Evolutionary conservation across 257 asterid species (phyloP).

Genomic region (Knoxia roxburghii): DNA sequence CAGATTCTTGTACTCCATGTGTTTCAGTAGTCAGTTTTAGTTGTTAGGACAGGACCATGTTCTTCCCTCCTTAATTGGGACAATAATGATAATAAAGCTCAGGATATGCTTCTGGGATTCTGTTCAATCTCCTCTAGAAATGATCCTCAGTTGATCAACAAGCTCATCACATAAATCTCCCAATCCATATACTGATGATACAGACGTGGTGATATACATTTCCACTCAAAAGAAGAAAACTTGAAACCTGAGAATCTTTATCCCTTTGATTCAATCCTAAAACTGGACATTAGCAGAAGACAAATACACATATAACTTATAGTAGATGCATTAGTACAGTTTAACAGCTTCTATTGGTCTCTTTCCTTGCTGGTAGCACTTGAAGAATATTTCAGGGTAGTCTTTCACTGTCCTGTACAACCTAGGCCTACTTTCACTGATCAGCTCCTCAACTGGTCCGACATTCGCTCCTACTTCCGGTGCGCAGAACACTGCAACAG

Average conservation of each 20-base stretch:
- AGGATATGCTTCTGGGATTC: neutral
- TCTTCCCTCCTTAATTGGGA: neutral
- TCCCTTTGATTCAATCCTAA: neutral
- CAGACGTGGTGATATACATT: neutral
- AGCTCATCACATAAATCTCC: neutral
- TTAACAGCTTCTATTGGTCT: constrained; percentile 38
- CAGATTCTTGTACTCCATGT: neutral
- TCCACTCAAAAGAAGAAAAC: neutral
- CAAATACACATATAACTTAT: no score
- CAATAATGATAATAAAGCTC: neutral
- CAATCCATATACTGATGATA: neutral
- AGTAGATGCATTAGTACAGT: neutral
- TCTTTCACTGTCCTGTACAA: constrained; percentile 28
- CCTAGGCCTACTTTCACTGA: constrained; percentile 31
- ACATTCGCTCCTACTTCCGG: constrained; percentile 31
- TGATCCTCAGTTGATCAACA: neutral
- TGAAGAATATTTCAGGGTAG: constrained; percentile 25
- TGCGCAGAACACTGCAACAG: constrained; percentile 30
- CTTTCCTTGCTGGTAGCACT: constrained; percentile 29
- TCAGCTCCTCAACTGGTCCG: constrained; percentile 31
- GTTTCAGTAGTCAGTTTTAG: neutral
- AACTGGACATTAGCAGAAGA: neutral
- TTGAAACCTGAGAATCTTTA: neutral
- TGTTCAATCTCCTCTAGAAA: neutral
- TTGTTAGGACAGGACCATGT: neutral